Conservation (phyloP, 495 filamentous ascomycete genomes). For the Daldinia childiae region DNA sequence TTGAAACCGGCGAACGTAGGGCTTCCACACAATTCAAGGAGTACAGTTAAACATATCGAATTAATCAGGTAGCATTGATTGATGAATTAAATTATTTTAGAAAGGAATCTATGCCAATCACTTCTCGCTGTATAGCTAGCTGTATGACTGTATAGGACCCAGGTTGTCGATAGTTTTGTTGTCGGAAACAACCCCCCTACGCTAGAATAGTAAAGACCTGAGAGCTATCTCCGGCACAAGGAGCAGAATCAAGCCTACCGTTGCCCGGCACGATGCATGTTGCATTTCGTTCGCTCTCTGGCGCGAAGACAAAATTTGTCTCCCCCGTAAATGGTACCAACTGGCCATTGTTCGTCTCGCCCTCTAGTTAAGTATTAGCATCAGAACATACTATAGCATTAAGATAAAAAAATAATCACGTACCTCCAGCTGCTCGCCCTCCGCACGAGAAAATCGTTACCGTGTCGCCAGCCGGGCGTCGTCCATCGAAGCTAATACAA, state of each 20-base stretch:
- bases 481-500: slow-evolving; percentile 61
- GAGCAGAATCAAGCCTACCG: slow-evolving; percentile 52
- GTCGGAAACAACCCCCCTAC: slow-evolving; percentile 14
- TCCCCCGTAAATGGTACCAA: slow-evolving; percentile 54
- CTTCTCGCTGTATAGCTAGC: background rate
- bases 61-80: background rate
- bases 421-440: slow-evolving; percentile 61
- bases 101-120: background rate
- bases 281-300: slow-evolving; percentile 49
- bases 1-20: background rate
- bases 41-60: background rate
- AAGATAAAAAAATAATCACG: slow-evolving; percentile 23
- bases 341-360: slow-evolving; percentile 54
- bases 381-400: background rate
- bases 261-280: slow-evolving; percentile 55
- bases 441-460: slow-evolving; percentile 64
- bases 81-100: background rate
- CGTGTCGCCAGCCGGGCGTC: slow-evolving; percentile 55
- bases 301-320: slow-evolving; percentile 54
- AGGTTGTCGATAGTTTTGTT: background rate
- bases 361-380: slow-evolving; percentile 44
- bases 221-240: slow-evolving; percentile 53
- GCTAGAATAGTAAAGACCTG: slow-evolving; percentile 58
- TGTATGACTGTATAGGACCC: too few species aligned
- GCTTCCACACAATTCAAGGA: background rate